A percentile compares a stretch with the other conserved stretches of the same genome.
Conservation (phyloP, 1,284 basidiomycete species). For the Agroathelia rolfsii region DNA sequence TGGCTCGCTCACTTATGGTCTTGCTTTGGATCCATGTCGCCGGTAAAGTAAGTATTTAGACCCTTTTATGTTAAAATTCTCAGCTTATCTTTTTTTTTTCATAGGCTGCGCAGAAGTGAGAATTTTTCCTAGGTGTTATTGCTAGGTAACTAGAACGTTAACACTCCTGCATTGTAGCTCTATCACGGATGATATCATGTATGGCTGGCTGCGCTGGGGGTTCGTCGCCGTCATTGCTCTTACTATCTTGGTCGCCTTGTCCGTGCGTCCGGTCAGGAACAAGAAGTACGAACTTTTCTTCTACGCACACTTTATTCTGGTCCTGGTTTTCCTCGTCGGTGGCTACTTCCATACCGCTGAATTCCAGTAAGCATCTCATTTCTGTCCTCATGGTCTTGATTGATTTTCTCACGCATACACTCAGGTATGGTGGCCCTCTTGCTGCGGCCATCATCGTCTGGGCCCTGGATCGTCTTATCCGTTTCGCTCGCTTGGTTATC, state of each 20-base stretch:
- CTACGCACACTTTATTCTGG: constrained; percentile 28
- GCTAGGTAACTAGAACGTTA: too few relatives aligned
- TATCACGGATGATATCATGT: too few relatives aligned
- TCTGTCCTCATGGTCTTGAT: constrained; percentile 1
- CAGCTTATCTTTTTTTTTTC: too few relatives aligned
- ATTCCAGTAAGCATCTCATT: constrained; percentile 14
- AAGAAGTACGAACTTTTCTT: constrained; percentile 40
- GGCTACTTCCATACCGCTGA: constrained; percentile 31
- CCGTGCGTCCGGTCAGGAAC: constrained; percentile 33
- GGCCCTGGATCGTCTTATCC: constrained; percentile 52
- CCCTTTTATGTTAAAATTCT: too few relatives aligned
- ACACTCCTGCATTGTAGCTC: too few relatives aligned
- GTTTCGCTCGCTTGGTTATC: constrained; percentile 36
- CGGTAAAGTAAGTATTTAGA: constrained; percentile 33
- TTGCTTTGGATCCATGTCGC: constrained; percentile 42
- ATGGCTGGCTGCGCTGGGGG: constrained; percentile 31
- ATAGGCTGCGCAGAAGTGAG: too few relatives aligned
- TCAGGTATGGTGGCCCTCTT: constrained; percentile 34
- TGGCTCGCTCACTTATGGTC: constrained; percentile 35
- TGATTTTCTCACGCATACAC: too few relatives aligned
- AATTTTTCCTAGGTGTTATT: too few relatives aligned
- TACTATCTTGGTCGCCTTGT: constrained; percentile 27
- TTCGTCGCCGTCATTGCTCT: constrained; percentile 27
- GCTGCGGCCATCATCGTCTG: constrained; percentile 61
- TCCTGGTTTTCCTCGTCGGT: constrained; percentile 30